A percentile compares a stretch with the other conserved stretches of the same genome.
phyloP scores from a whole-genome alignment of 352 stramenopile species.

The Blastocystis hominis region DNA sequence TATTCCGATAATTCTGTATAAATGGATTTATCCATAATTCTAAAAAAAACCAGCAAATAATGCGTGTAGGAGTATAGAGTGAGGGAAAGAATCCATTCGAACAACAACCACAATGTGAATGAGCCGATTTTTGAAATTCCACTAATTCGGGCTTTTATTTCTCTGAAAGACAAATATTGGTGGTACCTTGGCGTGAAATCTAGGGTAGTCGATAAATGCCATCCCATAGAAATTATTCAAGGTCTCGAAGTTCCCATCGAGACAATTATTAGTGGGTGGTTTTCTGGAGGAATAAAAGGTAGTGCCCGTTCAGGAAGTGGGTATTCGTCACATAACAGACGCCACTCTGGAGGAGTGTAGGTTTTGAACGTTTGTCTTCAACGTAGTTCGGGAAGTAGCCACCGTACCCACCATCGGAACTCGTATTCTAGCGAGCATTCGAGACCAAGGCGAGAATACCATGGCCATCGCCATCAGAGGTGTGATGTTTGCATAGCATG shows the following conservation, averaged over 20 bases:
- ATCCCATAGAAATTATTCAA: neutral
- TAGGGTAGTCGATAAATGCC: neutral
- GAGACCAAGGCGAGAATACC: neutral
- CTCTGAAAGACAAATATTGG: no score
- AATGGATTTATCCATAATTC: no score
- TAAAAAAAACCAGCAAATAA: no score
- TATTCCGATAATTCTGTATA: no score
- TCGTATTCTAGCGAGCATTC: neutral
- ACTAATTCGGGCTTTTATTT: no score
- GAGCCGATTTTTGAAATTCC: no score
- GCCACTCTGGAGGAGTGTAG: neutral
- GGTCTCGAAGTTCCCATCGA: neutral
- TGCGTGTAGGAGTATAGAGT: no score
- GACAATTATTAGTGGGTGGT: neutral
- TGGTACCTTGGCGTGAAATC: no score
- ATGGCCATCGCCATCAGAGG: neutral
- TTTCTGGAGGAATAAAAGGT: neutral
- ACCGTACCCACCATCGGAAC: neutral
- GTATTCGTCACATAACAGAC: neutral
- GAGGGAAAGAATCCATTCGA: no score
- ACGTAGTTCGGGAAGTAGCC: neutral
- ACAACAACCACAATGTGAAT: no score
- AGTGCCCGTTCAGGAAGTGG: neutral
- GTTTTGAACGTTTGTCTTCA: neutral
- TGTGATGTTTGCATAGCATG: neutral